Base-by-base conservation (phyloP, 2,329 filamentous ascomycete genomes). In the Amesomyces nigricolor region DNA sequence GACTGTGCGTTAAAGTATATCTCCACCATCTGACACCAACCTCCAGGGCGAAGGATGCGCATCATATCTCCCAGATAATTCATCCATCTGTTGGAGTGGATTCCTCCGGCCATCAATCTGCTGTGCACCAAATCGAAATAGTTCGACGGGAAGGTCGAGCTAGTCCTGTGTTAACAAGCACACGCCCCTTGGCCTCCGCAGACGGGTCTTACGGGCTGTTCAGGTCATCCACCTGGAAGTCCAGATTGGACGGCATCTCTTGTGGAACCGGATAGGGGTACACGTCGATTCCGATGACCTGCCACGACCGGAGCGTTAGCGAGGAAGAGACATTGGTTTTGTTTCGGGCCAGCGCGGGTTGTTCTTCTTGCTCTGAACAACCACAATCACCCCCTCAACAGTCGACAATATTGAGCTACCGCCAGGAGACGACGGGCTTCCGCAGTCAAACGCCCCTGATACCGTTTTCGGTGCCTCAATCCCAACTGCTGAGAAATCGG, bases 21-120 rank as follows among this genome's bases (percentile, higher is more conserved):
- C 67, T 96, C 91, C n/a, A 89, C 81, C 79, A 95, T 85, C 66
- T 96, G 90, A 57, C 88, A 80, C 89, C 90, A 96, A 1, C 91
- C 91, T 2, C 85, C 87, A 5, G 84, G 86, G 49, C 82, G 86
- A 59, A 91, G 73, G 9, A 90, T 78, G 19, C 82, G 78, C 61
- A 82, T 80, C 58, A 95, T 87, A 63, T 96, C 91, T 62, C 77
- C 75, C 61, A 95, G 71, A 70, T 95, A 96, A 32, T 78, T 77
- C 53, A 74, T 71, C 91, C 91, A 96, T 68, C 89, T 80, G 59
- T 77, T 73, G 55, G 76, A 73, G 65, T 91, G 78, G 64, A 95
- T 88, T 0, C 89, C 90, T 19, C 82, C 83, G 61, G 80, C 76
- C 69, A 89, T 75, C 71, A 87, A 78, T 62, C 85, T 82, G 63